phyloP scores from a whole-genome alignment of 2,329 filamentous ascomycete species.

The Lasiodiplodia gonubiensis region DNA sequence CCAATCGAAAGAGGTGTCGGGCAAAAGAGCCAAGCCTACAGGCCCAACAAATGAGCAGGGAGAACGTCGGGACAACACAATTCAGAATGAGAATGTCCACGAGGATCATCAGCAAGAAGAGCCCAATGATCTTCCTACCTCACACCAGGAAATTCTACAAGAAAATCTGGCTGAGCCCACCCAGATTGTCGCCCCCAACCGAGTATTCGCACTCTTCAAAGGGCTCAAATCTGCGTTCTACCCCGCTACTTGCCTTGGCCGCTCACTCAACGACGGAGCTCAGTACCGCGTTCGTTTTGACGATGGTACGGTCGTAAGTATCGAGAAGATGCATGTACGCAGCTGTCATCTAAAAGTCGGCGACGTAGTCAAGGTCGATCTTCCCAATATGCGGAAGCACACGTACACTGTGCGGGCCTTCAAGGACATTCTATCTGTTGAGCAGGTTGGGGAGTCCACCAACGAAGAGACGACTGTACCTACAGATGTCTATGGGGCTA shows the following conservation, averaged over 20 bases:
- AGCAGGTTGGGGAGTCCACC: slow-evolving; percentile 28
- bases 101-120: background rate
- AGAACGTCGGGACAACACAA: background rate
- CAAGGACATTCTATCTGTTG: slow-evolving; percentile 39
- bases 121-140: background rate
- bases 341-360: slow-evolving; percentile 51
- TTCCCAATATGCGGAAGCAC: slow-evolving; percentile 51
- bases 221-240: slow-evolving; percentile 62
- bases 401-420: slow-evolving; percentile 53
- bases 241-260: slow-evolving; percentile 63
- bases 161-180: slow-evolving; percentile 4
- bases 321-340: slow-evolving; percentile 49
- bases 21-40: background rate
- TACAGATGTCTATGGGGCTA: slow-evolving; percentile 51
- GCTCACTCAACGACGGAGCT: slow-evolving; percentile 43
- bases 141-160: background rate
- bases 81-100: background rate
- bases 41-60: background rate
- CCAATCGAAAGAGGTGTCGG: background rate
- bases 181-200: slow-evolving; percentile 52
- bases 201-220: slow-evolving; percentile 65
- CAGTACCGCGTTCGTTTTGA: slow-evolving; percentile 57
- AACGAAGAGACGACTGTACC: slow-evolving; percentile 40
- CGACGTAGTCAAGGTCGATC: slow-evolving; percentile 56
- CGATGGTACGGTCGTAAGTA: slow-evolving; percentile 50